These are phyloP conservation scores for Patellifolia procumbens DNA, from an alignment of 179 eudicot species.

Conservation along the genomic window DNA sequence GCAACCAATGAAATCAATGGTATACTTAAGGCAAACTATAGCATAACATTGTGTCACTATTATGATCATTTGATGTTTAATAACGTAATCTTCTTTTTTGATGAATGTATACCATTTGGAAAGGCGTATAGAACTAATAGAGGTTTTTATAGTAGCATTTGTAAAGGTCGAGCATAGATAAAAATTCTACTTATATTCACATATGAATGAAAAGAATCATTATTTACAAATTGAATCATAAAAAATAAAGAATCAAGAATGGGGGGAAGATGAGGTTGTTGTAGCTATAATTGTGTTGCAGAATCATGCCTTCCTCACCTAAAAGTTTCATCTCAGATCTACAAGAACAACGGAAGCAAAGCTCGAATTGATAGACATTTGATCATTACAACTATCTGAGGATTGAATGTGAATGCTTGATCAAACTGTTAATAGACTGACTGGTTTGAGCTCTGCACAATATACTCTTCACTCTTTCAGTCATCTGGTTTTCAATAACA, in stretches of 20 bases:
- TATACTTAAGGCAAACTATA: too few relatives aligned
- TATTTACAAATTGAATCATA: neutral
- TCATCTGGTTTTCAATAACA: constrained; percentile 44
- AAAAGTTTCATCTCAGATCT: neutral
- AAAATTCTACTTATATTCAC: neutral
- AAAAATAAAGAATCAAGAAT: neutral
- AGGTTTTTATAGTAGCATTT: neutral
- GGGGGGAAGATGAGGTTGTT: neutral
- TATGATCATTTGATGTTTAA: too few relatives aligned
- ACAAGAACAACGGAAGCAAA: neutral
- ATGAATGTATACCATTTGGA: too few relatives aligned
- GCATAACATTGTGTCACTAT: too few relatives aligned
- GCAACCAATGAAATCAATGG: too few relatives aligned
- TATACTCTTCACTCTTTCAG: constrained; percentile 52
- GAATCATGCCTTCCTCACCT: neutral
- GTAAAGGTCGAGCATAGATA: neutral
- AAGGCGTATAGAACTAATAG: neutral
- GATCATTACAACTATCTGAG: constrained; percentile 10
- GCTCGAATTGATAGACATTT: neutral
- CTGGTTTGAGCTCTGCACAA: constrained; percentile 42
- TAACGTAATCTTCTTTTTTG: too few relatives aligned
- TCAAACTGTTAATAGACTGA: constrained; percentile 52
- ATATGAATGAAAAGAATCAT: neutral
- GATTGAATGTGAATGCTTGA: constrained; percentile 69
- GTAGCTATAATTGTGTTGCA: neutral